Conservation (phyloP, 768 basidiomycete species). For the Lenzites betulinus region DNA sequence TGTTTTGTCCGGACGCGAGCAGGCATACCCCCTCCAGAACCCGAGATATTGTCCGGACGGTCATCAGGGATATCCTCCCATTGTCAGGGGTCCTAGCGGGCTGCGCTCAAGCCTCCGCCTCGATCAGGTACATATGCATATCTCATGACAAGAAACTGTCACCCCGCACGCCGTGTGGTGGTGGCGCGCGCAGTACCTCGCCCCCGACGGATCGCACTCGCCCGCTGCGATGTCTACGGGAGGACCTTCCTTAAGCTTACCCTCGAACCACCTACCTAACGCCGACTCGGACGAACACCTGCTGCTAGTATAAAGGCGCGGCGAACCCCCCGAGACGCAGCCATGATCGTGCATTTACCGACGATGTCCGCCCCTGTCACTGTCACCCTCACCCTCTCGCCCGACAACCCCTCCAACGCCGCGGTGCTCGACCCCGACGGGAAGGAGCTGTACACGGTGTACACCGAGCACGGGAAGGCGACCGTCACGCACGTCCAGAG, state of each 20-base stretch:
- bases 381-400: constrained; percentile 37
- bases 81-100: background rate
- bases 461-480: constrained; percentile 35
- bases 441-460: constrained; percentile 39
- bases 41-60: no score
- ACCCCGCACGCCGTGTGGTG: background rate
- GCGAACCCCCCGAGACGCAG: no score
- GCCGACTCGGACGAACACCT: background rate
- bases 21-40: no score
- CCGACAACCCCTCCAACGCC: constrained; percentile 47
- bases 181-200: background rate
- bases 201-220: background rate
- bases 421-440: constrained; percentile 36
- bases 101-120: background rate
- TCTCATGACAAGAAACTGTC: no score
- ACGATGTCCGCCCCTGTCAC: constrained; percentile 15
- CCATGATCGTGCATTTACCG: background rate
- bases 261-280: no score
- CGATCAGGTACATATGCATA: background rate
- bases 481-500: constrained; percentile 38
- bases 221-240: background rate
- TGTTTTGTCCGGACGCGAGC: no score
- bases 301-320: no score
- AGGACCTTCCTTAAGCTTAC: no score
- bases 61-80: no score